A percentile compares a stretch with the other conserved stretches of the same genome.
phyloP scores from a whole-genome alignment of 495 filamentous ascomycete species.

The Lasiosphaeria hispida region DNA sequence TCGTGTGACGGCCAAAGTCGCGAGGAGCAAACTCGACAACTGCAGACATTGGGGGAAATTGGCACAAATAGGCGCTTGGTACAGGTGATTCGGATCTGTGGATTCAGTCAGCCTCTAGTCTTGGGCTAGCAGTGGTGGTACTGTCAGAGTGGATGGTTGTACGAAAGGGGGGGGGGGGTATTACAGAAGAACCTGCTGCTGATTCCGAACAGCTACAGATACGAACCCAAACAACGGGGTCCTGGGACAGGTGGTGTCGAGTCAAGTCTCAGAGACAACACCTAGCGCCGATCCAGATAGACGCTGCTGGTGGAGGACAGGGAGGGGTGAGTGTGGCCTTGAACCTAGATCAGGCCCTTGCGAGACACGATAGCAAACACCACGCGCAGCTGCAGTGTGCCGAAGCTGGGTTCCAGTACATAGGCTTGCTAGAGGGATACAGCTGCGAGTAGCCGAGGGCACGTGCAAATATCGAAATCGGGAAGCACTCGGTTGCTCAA shows the following conservation, averaged over 20 bases:
- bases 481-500: background rate
- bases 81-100: constrained; percentile 17
- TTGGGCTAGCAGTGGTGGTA: constrained; percentile 5
- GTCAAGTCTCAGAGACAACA: constrained; percentile 23
- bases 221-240: constrained; percentile 29
- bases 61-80: constrained; percentile 9
- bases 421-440: constrained; percentile 1
- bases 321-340: background rate
- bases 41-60: constrained; percentile 36
- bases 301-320: constrained; percentile 4
- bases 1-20: constrained; percentile 42
- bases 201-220: constrained; percentile 21
- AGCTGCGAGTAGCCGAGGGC: constrained; percentile 10
- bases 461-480: constrained; percentile 13
- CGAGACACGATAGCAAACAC: constrained; percentile 4
- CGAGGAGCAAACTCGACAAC: constrained; percentile 39
- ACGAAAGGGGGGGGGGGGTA: constrained; percentile 2
- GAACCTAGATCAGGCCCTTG: background rate
- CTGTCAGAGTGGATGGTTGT: constrained; percentile 5
- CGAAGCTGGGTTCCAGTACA: constrained; percentile 11
- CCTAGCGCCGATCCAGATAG: constrained; percentile 5
- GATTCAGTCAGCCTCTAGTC: constrained; percentile 22
- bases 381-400: constrained; percentile 24
- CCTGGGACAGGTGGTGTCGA: constrained; percentile 17
- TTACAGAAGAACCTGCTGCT: constrained; percentile 13